Percentiles rank a stretch among this genome's conserved stretches.
These are phyloP conservation scores for Cordyceps javanica DNA, from an alignment of 2,329 filamentous ascomycete genomes.

Conservation along the genomic window DNA sequence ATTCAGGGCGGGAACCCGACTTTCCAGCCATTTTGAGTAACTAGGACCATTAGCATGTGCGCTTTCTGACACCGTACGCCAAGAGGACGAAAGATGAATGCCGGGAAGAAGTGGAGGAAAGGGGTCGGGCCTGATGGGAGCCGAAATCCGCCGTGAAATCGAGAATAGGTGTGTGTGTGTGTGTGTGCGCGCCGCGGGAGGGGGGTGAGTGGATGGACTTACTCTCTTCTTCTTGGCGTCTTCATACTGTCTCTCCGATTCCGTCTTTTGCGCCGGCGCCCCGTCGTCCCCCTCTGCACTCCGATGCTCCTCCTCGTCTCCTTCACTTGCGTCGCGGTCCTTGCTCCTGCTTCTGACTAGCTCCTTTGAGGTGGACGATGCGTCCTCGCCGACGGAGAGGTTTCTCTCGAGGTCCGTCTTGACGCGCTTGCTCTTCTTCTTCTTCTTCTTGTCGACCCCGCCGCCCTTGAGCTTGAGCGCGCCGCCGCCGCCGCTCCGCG, in stretches of 20 bases:
- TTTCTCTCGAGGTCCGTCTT: conserved; percentile 42
- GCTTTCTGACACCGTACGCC: background rate
- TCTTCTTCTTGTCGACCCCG: conserved; percentile 58
- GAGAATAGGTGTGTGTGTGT: too few species aligned
- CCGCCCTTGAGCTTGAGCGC: conserved; percentile 81
- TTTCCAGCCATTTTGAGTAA: conserved; percentile 71
- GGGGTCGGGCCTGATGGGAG: background rate
- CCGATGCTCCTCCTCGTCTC: conserved; percentile 20
- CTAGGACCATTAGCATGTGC: conserved; percentile 35
- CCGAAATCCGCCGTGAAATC: too few species aligned
- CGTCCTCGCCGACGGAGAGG: conserved; percentile 28
- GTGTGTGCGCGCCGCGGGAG: too few species aligned
- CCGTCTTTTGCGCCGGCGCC: conserved; percentile 60
- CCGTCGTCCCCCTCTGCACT: conserved; percentile 12
- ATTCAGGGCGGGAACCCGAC: conserved; percentile 56
- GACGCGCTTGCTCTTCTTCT: conserved; percentile 51
- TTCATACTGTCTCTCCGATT: conserved; percentile 74
- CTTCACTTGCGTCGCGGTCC: conserved; percentile 23
- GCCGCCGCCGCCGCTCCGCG: conserved; percentile 61
- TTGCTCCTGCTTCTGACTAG: conserved; percentile 17
- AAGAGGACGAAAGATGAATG: background rate
- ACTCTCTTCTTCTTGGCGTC: conserved; percentile 77
- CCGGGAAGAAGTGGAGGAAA: background rate
- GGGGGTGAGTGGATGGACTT: conserved; percentile 30
- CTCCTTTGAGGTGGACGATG: conserved; percentile 21